phyloP scores from a whole-genome alignment of 345 rosid genomes.

The Euphorbia tirucalli region DNA sequence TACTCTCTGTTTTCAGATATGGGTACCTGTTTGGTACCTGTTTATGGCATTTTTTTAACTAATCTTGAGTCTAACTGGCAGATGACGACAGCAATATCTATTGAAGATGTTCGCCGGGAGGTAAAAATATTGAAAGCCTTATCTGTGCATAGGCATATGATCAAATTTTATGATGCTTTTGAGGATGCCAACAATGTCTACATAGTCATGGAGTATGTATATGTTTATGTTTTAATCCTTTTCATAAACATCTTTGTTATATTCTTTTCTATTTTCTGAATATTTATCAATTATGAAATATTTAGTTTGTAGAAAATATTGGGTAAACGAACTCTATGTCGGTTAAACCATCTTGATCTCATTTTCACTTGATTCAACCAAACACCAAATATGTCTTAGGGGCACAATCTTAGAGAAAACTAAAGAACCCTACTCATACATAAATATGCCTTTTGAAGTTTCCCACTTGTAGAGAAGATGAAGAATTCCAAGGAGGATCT shows the following conservation, averaged over 20 bases:
- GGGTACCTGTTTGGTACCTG: neutral
- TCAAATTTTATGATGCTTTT: slow-evolving; percentile 71
- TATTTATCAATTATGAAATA: neutral
- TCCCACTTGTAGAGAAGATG: neutral
- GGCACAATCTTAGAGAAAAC: neutral
- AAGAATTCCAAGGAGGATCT: neutral
- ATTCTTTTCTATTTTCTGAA: neutral
- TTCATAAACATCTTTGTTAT: neutral
- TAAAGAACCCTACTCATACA: neutral
- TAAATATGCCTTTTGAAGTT: too few relatives aligned
- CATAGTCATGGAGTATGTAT: slow-evolving; percentile 81
- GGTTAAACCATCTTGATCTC: neutral
- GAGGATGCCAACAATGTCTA: slow-evolving; percentile 73
- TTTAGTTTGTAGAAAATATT: neutral
- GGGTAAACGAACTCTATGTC: neutral
- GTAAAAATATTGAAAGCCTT: slow-evolving; percentile 78
- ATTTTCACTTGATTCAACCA: neutral
- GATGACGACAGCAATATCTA: slow-evolving; percentile 81
- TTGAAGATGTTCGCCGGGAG: slow-evolving; percentile 91
- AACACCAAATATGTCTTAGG: neutral
- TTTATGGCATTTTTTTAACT: slow-evolving; percentile 8
- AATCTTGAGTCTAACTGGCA: slow-evolving; percentile 31
- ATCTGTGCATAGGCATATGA: slow-evolving; percentile 69
- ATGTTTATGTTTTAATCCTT: neutral
- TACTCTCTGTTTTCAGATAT: neutral